Percentiles rank a stretch among this genome's conserved stretches.
These are phyloP conservation scores for Leccinum sublutescens DNA, from an alignment of 768 basidiomycete genomes.

Conservation along the genomic window DNA sequence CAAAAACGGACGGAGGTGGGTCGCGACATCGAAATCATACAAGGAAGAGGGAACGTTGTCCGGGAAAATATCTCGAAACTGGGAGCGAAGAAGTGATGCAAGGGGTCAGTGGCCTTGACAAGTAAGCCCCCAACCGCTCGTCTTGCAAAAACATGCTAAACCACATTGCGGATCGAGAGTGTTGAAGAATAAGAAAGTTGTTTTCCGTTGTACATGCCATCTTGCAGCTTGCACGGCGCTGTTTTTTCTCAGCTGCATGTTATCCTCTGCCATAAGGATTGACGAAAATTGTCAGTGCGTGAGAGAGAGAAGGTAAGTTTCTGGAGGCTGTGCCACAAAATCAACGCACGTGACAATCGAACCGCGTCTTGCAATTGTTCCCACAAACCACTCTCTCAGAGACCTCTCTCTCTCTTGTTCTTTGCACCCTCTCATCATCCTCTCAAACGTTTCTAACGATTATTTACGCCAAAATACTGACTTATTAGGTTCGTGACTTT, in stretches of 20 bases:
- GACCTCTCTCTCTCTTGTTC: conserved; percentile 7
- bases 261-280: neutral
- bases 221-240: neutral
- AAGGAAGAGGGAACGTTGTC: conserved; percentile 17
- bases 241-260: neutral
- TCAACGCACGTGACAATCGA: conserved; percentile 36
- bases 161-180: neutral
- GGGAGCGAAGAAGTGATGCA: conserved; percentile 14
- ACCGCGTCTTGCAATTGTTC: conserved; percentile 27
- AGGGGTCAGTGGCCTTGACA: neutral
- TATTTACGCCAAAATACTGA: conserved; percentile 11
- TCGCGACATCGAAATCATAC: conserved; percentile 18
- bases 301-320: too few relatives aligned
- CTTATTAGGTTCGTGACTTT: conserved; percentile 12
- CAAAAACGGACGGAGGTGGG: conserved; percentile 21
- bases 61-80: conserved; percentile 23
- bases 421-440: conserved; percentile 4
- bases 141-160: neutral
- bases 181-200: neutral
- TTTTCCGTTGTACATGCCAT: neutral
- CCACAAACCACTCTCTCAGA: conserved; percentile 16
- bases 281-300: too few relatives aligned
- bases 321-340: conserved; percentile 9
- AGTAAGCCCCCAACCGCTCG: neutral
- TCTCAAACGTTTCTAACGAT: conserved; percentile 20